Conservation (phyloP, 345 rosid species). For the Ceriops tagal region DNA sequence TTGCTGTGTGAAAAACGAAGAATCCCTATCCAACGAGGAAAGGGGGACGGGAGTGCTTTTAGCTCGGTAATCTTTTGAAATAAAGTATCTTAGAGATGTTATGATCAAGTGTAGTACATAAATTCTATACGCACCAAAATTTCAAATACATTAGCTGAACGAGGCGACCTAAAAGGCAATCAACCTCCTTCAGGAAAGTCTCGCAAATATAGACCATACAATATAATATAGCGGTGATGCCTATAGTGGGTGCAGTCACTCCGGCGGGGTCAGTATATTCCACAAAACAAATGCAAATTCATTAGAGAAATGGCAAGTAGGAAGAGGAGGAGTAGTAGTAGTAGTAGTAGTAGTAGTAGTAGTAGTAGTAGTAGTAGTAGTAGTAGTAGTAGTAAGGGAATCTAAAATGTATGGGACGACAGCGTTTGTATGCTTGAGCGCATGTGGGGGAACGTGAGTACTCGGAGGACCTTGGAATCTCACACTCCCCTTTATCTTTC, state of each 20-base stretch:
- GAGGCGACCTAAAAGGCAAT: no score
- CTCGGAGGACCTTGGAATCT: conserved; percentile 29
- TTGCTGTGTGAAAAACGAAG: not conserved
- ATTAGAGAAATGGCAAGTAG: conserved; percentile 1
- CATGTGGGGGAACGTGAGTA: conserved; percentile 43
- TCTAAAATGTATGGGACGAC: conserved; percentile 7
- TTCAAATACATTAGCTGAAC: no score
- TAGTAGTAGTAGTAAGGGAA: not conserved
- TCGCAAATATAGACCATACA: not conserved
- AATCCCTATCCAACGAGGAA: not conserved
- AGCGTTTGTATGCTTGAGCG: conserved; percentile 25
- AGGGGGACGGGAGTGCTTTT: not conserved
- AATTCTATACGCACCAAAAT: no score
- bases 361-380: not conserved
- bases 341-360: not conserved
- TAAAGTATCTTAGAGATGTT: no score
- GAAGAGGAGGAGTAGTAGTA: no score
- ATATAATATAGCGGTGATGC: not conserved
- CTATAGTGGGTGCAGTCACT: not conserved
- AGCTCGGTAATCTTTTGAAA: no score
- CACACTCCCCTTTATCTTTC: conserved; percentile 19
- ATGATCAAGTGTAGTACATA: no score
- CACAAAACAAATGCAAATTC: not conserved
- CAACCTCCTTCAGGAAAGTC: conserved; percentile 23
- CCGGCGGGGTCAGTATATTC: not conserved